Evolutionary conservation across 116 monocot species (phyloP).

Genomic region (Posidonia oceanica): DNA sequence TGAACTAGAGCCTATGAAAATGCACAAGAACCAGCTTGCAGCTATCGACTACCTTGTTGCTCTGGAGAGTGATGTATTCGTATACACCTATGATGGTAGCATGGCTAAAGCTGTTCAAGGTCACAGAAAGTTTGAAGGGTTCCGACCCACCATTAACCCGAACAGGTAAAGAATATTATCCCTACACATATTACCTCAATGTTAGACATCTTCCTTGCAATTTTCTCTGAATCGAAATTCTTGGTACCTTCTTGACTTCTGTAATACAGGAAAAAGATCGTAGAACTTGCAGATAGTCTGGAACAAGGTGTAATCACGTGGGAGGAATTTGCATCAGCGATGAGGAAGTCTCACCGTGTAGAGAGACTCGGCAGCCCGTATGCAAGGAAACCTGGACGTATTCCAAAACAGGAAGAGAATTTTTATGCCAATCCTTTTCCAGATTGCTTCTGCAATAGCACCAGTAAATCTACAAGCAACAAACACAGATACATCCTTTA

Average conservation of each 20-base stretch:
- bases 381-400: constrained; percentile 24
- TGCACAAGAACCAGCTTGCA: constrained; percentile 61
- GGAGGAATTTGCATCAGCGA: constrained; percentile 9
- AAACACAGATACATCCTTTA: too few species aligned
- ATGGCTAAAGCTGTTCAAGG: constrained; percentile 95
- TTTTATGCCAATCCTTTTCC: constrained; percentile 71
- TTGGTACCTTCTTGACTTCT: too few species aligned
- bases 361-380: constrained; percentile 17
- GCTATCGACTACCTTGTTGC: constrained; percentile 82
- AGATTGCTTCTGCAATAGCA: constrained; percentile 32
- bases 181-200: too few species aligned
- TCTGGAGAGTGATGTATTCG: constrained; percentile 71
- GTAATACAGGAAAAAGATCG: constrained; percentile 2
- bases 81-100: constrained; percentile 90
- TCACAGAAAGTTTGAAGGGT: constrained; percentile 74
- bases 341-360: constrained; percentile 2
- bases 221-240: too few species aligned
- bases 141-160: constrained; percentile 66
- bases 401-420: constrained; percentile 44
- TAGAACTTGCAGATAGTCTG: constrained; percentile 10
- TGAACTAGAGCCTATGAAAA: constrained; percentile 34
- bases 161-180: constrained; percentile 20
- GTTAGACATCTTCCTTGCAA: too few species aligned
- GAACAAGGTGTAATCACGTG: constrained; percentile 10
- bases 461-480: too few species aligned